Evolutionary conservation across 2,329 filamentous ascomycete species (phyloP).

Genomic region (Raffaelea arxii): DNA sequence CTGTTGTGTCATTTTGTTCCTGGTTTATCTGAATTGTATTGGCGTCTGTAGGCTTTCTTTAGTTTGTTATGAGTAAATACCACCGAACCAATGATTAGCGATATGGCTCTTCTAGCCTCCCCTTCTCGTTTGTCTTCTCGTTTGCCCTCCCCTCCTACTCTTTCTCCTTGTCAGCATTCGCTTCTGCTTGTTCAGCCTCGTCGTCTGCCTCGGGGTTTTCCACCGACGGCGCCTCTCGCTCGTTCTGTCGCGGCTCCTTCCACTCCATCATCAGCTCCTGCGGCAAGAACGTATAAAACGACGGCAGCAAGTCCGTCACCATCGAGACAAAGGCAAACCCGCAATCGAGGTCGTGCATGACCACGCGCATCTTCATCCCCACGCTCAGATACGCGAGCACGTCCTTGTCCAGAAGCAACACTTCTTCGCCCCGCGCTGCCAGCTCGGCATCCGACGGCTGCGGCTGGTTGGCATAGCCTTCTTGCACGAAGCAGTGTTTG

Average conservation of each 20-base stretch:
- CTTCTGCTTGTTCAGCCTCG: conserved; percentile 8
- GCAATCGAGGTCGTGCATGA: conserved; percentile 45
- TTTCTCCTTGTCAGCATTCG: conserved; percentile 11
- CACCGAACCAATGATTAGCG: too few relatives aligned
- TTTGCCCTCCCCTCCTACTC: conserved; percentile 4
- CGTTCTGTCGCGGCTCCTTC: conserved; percentile 42
- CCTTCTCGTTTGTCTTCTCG: conserved; percentile 1
- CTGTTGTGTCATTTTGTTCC: too few relatives aligned
- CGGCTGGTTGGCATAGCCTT: conserved; percentile 34
- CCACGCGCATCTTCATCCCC: conserved; percentile 54
- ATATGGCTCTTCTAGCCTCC: not conserved
- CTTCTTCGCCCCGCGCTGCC: conserved; percentile 15
- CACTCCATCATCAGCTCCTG: conserved; percentile 62
- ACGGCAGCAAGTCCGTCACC: conserved; percentile 43
- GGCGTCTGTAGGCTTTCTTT: too few relatives aligned
- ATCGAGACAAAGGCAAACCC: conserved; percentile 57
- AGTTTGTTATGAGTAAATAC: too few relatives aligned
- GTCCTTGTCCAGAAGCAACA: conserved; percentile 60
- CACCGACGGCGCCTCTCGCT: conserved; percentile 36
- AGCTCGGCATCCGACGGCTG: conserved; percentile 21
- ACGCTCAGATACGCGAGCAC: conserved; percentile 41
- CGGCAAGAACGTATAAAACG: conserved; percentile 54
- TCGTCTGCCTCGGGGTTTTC: conserved; percentile 25
- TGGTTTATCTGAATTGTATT: too few relatives aligned
- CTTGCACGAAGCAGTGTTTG: conserved; percentile 34